phyloP scores from a whole-genome alignment of 495 filamentous ascomycete species.

The Penicillium subrubescens region DNA sequence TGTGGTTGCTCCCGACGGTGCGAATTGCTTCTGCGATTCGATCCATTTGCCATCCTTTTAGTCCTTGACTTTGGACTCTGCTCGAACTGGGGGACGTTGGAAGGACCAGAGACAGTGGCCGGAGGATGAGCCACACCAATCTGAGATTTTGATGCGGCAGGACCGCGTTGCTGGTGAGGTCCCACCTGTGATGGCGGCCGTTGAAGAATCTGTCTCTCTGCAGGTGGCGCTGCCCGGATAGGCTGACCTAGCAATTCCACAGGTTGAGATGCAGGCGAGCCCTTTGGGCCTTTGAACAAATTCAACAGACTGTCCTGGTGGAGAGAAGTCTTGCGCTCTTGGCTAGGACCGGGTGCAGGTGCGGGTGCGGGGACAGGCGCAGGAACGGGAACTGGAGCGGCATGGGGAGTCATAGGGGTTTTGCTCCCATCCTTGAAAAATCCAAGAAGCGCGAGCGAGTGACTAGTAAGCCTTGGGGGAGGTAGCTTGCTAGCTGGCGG shows the following conservation, averaged over 20 bases:
- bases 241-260: slow-evolving; percentile 40
- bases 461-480: slow-evolving; percentile 62
- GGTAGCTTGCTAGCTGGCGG: slow-evolving; percentile 60
- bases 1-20: slow-evolving; percentile 22
- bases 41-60: slow-evolving; percentile 25
- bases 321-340: slow-evolving; percentile 35
- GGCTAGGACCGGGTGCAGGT: slow-evolving; percentile 18
- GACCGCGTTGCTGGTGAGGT: slow-evolving; percentile 19
- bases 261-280: slow-evolving; percentile 26
- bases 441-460: slow-evolving; percentile 64
- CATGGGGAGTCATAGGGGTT: slow-evolving; percentile 32
- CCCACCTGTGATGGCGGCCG: slow-evolving; percentile 30
- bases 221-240: slow-evolving; percentile 14
- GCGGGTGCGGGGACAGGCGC: neutral
- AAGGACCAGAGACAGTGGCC: slow-evolving; percentile 54
- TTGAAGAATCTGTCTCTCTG: slow-evolving; percentile 42
- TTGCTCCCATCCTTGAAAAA: slow-evolving; percentile 59
- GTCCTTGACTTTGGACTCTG: slow-evolving; percentile 29
- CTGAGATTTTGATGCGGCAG: slow-evolving; percentile 12
- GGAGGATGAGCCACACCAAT: slow-evolving; percentile 29
- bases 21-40: slow-evolving; percentile 27
- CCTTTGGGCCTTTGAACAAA: slow-evolving; percentile 36
- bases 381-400: slow-evolving; percentile 30
- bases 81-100: slow-evolving; percentile 54
- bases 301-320: slow-evolving; percentile 45